Percentiles rank a stretch among this genome's conserved stretches.
phyloP scores from a whole-genome alignment of 441 rosid genomes.

The Adansonia madagascariensis region DNA sequence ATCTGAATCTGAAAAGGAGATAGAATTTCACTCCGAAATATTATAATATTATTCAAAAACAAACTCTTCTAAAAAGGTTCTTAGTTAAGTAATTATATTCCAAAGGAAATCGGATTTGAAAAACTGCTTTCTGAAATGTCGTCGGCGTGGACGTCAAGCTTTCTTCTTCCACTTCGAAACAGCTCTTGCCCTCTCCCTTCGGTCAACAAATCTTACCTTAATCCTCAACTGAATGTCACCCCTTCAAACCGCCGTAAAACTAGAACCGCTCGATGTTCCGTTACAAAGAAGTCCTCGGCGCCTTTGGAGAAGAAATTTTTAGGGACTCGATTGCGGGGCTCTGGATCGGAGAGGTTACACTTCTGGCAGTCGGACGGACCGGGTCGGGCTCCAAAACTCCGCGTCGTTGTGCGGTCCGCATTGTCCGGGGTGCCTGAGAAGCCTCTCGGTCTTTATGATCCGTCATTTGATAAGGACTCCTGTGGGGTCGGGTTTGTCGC shows the following conservation, averaged over 20 bases:
- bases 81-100: background rate
- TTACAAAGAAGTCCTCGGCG: constrained; percentile 27
- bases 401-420: constrained; percentile 66
- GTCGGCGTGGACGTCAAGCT: constrained; percentile 39
- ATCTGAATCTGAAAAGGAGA: constrained; percentile 18
- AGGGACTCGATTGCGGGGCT: constrained; percentile 51
- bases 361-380: constrained; percentile 90
- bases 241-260: constrained; percentile 32
- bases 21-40: background rate
- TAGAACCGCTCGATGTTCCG: constrained; percentile 33
- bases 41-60: background rate
- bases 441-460: constrained; percentile 97
- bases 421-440: constrained; percentile 92
- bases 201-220: constrained; percentile 29
- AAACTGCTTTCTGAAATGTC: constrained; percentile 37
- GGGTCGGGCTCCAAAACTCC: constrained; percentile 70
- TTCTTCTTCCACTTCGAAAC: constrained; percentile 39
- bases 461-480: constrained; percentile 92
- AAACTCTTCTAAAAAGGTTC: background rate
- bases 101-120: background rate
- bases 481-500: constrained; percentile 99
- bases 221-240: constrained; percentile 40
- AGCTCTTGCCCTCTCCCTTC: constrained; percentile 34
- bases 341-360: constrained; percentile 60
- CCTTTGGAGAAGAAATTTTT: constrained; percentile 52